Base-by-base conservation (phyloP, 371 early-diverging fungal species). In the Chytridium lagenaria region DNA sequence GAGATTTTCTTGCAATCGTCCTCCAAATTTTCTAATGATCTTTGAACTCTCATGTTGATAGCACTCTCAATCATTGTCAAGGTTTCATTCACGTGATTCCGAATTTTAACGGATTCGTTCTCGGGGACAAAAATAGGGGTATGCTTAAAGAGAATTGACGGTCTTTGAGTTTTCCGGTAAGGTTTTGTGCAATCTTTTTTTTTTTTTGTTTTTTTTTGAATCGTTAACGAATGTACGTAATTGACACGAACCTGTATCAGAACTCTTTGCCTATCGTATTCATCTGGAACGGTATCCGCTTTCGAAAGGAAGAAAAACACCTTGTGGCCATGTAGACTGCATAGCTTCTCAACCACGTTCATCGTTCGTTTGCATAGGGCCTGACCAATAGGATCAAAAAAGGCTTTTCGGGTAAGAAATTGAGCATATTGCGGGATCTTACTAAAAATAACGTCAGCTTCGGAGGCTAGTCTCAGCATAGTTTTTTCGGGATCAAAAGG, bases 351-450 rank as follows among this genome's bases (percentile, higher is more conserved):
- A 1, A 72, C 67, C 0, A 72, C 72, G 40, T 72, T 72, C 72
- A 72, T 72, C 26, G 72, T 72, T 37, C 72, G 3, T 22, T 40
- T 30, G 55, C 72, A 72, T 3, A 72, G 67, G 3, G 72, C 72
- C 65, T 72, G 72, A 15, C 72, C 72, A 30, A 72, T 72, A 2
- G 72, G 72, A 66, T 72, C 72, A 66, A 72, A 72, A 33, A 72
- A 72, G 12, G 57, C 49, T 51, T 33, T 30, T 16, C 12, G 23
- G 19, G 31, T 31, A 31, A 31, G 49, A 2, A 23, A 16, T 7
- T 22, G 5, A 26, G 55, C 5, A 26, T 15, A 26, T 5, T 52
- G n/a, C 55, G 5, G 19, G 44, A 22, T 52, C 55, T 15, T n/a
- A 38, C 63, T 33, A 23, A 63, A 63, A 49, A 72, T 65, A n/a